Evolutionary conservation across 1,284 basidiomycete species (phyloP), one percentile per base, ranked within the genome.

Genomic region (Athelia sp.): DNA sequence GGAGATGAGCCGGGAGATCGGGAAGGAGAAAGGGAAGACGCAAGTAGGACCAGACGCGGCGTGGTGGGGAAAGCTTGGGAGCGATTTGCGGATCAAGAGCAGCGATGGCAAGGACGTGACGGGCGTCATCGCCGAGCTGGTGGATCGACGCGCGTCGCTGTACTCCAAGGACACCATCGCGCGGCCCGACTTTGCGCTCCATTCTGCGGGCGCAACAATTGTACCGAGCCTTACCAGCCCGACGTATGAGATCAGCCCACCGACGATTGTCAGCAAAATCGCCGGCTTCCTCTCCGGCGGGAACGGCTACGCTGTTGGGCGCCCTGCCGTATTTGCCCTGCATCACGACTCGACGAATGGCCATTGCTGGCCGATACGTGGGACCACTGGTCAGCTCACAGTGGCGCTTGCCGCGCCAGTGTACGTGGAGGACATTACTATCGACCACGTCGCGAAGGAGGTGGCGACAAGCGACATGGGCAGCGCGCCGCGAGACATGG

Each of bases 341-440:
- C 87, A 94, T 61, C 88, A 90, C 50, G 90, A 93, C 54, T 75
- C 75, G 21, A 78, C 86, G 48, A 82, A 83, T 21, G 95, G 96
- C 2, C 81, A 87, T 54, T 99, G 95, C 68, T 99, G 95, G 95
- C 90, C 96, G 2, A 93, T 98, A 68, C 71, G 69, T 2, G 94
- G 94, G 0, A 61, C 73, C 4, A 65, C 79, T 43, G 96, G 94
- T 2, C 85, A 90, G 59, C 71, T 98, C 1, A 93, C 90, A 3
- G 83, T 99, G 38, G 73, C 76, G 45, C 81, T 98, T 17, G 82
- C 86, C 1, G 75, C 79, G 4, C 81, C 82, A 2, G 79, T 84
- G 8, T 73, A 78, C 47, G 78, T 95, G 36, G 78, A 81, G 2
- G 87, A 90, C 54, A 69, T 98, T 49, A 90, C 90, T 11, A 79